Base-by-base conservation (phyloP, 2,329 filamentous ascomycete species). In the Neofusicoccum sp. region DNA sequence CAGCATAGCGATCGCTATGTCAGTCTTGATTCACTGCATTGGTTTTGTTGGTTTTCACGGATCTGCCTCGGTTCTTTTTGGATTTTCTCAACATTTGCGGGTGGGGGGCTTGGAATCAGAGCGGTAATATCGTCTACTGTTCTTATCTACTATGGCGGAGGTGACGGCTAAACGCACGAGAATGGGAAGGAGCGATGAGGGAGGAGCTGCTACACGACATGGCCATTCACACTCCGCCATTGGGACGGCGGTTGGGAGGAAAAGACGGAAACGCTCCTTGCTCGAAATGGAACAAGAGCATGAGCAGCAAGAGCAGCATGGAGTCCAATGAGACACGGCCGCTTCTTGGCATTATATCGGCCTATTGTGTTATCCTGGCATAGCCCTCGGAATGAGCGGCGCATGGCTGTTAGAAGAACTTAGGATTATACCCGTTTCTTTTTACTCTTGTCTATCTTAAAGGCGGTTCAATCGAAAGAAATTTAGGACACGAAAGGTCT, bases 381-480 rank as follows among this genome's bases (percentile, higher is more conserved):
- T 56, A 26, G 31, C 36, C 51, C 51, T 38, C 43, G 36, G 51
- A 38, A 43, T 31, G 51, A 56, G 51, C 38, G 51, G 51, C 51
- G 51, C 34, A 56, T 41, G 51, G 51, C 51, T 56, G 16, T 56
- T 56, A 56, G 51, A 56, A 41, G 38, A 56, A 56, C 51, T 56
- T 56, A 56, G 51, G 51, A 56, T 56, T 56, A 56, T 56, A 56
- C 51, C 51, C 51, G 51, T 56, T 56, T 56, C 51, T 28, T 56
- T 54, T 54, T 43, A 26, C 11, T 40, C 20, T 20, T 20, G 20
- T 20, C 20, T 56, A 12, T 43, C 45, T 48, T 48, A 33, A 28
- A 43, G 38, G 51, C 51, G 51, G 51, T 43, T 44, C 43, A 56
- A 56, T 44, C 36, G 30, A 56, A 43, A 56, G 51, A 43, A 56